phyloP scores from a whole-genome alignment of 106 monocot genomes.

The Dendrobium chrysotoxum region DNA sequence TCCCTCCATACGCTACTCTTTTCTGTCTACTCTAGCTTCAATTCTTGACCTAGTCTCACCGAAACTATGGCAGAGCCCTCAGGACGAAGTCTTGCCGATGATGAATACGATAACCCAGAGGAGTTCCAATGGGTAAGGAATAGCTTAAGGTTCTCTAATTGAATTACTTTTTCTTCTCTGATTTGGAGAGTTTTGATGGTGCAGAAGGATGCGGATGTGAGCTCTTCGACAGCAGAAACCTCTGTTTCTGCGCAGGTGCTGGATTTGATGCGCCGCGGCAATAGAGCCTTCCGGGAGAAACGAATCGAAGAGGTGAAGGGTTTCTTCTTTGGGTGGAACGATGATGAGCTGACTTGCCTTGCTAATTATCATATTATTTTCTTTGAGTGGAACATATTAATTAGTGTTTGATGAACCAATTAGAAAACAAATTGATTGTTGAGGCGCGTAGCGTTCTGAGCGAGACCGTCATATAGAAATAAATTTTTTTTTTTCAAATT shows the following conservation, averaged over 20 bases:
- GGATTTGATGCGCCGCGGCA: constrained; percentile 56
- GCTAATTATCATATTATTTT: background rate
- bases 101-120: constrained; percentile 29
- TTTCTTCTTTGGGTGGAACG: background rate
- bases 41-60: background rate
- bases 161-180: background rate
- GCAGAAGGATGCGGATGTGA: constrained; percentile 33
- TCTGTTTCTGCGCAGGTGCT: constrained; percentile 27
- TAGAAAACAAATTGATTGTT: too few relatives aligned
- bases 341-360: too few relatives aligned
- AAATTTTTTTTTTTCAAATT: too few relatives aligned
- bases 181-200: constrained; percentile 4
- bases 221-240: constrained; percentile 18
- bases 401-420: too few relatives aligned
- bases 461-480: too few relatives aligned
- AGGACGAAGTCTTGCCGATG: background rate
- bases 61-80: constrained; percentile 9
- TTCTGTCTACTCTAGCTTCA: background rate
- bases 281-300: constrained; percentile 43
- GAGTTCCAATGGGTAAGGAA: constrained; percentile 47
- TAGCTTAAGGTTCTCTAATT: background rate
- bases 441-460: too few relatives aligned
- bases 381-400: background rate
- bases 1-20: background rate
- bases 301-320: constrained; percentile 58